A percentile compares a stretch with the other conserved stretches of the same genome.
Conservation (phyloP, 1,284 basidiomycete genomes). For the Cronartium quercuum region DNA sequence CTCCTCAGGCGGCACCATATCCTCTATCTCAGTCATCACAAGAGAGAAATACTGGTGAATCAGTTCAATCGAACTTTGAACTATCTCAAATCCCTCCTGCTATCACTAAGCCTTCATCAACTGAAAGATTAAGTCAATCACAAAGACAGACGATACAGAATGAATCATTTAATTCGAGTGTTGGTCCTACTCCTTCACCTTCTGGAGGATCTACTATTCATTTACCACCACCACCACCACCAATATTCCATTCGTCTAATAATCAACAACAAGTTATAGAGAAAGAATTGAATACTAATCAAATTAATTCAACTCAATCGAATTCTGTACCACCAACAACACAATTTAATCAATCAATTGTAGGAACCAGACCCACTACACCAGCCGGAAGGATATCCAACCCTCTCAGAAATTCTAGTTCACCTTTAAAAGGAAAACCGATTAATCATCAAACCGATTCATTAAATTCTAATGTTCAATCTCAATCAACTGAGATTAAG, state of each 20-base stretch:
- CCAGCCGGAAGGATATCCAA: too few species aligned
- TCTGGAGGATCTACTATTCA: slow-evolving; percentile 14
- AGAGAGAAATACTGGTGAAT: neutral
- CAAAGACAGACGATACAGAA: too few species aligned
- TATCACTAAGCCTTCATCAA: too few species aligned
- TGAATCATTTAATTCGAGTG: neutral
- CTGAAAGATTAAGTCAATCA: too few species aligned
- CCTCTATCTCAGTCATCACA: neutral
- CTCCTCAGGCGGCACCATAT: neutral
- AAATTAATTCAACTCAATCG: too few species aligned
- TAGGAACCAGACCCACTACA: too few species aligned
- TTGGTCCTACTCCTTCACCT: neutral
- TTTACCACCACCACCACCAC: neutral
- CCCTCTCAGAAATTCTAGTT: slow-evolving; percentile 18
- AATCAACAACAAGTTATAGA: too few species aligned
- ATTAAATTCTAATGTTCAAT: neutral
- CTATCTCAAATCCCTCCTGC: too few species aligned
- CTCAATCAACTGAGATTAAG: slow-evolving; percentile 6
- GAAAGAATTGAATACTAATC: too few species aligned
- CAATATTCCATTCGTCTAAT: neutral
- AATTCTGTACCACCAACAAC: too few species aligned
- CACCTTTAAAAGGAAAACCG: slow-evolving; percentile 23
- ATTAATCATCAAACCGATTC: neutral
- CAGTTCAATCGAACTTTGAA: too few species aligned
- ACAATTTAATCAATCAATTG: too few species aligned